phyloP scores from a whole-genome alignment of 129 eudicot genomes.

The Solidago caesia region DNA sequence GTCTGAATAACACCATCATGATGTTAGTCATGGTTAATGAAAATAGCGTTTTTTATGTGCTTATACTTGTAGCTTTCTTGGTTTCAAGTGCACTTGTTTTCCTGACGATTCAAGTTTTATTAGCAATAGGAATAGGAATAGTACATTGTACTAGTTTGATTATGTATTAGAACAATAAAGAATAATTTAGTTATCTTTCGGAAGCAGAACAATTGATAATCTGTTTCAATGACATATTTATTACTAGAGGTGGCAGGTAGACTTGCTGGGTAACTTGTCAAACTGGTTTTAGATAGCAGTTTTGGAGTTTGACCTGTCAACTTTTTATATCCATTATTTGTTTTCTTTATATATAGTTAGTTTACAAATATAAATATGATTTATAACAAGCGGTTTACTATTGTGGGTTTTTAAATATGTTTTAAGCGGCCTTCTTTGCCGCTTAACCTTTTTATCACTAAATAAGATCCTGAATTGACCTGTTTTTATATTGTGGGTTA shows the following conservation, averaged over 20 bases:
- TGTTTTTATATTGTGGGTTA: background rate
- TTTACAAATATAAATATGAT: too few species aligned
- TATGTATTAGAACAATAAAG: conserved; percentile 8
- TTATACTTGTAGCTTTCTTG: background rate
- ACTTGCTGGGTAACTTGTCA: too few species aligned
- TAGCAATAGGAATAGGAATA: background rate
- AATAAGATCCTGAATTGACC: too few species aligned
- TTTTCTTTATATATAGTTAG: too few species aligned
- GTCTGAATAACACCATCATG: conserved; percentile 1
- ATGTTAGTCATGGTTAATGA: background rate
- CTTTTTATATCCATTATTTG: too few species aligned
- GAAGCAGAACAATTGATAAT: background rate
- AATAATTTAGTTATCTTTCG: background rate
- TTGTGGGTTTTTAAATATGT: too few species aligned
- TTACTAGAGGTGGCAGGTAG: background rate
- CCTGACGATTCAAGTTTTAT: background rate
- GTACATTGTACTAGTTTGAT: background rate
- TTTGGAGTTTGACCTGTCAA: too few species aligned
- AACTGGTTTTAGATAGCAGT: too few species aligned
- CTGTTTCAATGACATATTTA: conserved; percentile 1
- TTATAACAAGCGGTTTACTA: too few species aligned
- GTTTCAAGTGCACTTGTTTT: background rate
- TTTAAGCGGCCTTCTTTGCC: too few species aligned
- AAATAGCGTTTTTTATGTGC: background rate
- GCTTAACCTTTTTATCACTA: too few species aligned